Evolutionary conservation across 2,329 filamentous ascomycete genomes (phyloP), one percentile per base, ranked within the genome.

Genomic region (Didymella keratinophila): DNA sequence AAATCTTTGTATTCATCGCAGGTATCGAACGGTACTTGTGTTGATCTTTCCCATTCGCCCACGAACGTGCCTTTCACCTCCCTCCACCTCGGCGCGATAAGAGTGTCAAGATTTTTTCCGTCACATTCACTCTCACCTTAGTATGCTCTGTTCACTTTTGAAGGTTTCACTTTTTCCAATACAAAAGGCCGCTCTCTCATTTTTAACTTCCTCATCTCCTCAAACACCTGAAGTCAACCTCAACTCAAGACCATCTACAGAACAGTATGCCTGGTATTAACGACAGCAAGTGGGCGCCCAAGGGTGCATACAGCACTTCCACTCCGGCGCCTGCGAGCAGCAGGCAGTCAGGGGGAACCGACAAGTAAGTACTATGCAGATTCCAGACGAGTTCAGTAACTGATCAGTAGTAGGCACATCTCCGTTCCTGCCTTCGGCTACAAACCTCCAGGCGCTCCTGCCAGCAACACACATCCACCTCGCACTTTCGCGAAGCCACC

Each of bases 281-380:
- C 27, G 48, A 43, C 18, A 51, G 48, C 48, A 51, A 20, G 27
- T 43, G 18, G 37, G 48, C 20, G 7, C 10, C 37, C 4, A 43
- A 27, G 20, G 18, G 27, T n/a, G 5, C 16, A 12, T 23, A 21
- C 20, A 16, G 32, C 14, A 37, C 25, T 23, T 23, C 36, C 23
- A 11, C 2, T 3, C 43, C 39, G 16, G 3, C 11, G 2, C 9
- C 36, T 20, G 36, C n/a, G 18, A 25, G 39, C 39, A 23, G 14
- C 7, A 11, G 8, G 20, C 20, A 42, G 20, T 8, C 20, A 25
- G 16, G 11, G 14, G 27, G 5, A 2, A 20, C 9, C 7, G n/a
- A 32, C n/a, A 32, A 10, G 43, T 45, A 20, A 12, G 27, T 20
- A 6, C 10, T 32, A 2, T 20, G 9, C 32, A 7, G n/a, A 4